Percentiles rank a stretch among this genome's conserved stretches.
These are phyloP conservation scores for Suillus subalutaceus DNA, from an alignment of 768 basidiomycete genomes.

Conservation along the genomic window DNA sequence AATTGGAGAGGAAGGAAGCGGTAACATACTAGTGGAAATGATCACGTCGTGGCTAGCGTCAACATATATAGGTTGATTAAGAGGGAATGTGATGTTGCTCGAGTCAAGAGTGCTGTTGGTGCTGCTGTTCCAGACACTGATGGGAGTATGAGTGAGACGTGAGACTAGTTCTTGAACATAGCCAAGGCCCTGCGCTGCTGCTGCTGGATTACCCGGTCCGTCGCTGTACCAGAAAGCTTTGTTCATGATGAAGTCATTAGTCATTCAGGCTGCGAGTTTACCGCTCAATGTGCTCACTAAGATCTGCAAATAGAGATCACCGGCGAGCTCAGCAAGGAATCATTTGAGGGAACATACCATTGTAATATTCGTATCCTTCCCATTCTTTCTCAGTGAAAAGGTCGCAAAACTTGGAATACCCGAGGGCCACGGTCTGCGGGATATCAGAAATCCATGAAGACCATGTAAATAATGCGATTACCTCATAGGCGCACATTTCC, in stretches of 20 bases:
- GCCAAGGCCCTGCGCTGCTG: constrained; percentile 42
- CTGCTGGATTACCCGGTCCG: constrained; percentile 48
- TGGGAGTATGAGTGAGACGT: constrained; percentile 41
- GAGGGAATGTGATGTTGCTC: constrained; percentile 38
- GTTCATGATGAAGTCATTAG: not conserved
- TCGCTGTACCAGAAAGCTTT: constrained; percentile 36
- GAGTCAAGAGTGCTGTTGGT: constrained; percentile 50
- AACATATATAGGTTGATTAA: constrained; percentile 44
- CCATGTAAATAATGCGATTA: not conserved
- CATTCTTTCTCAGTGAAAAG: constrained; percentile 57
- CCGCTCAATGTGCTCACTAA: constrained; percentile 14
- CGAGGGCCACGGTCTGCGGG: constrained; percentile 49
- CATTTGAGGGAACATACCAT: constrained; percentile 23
- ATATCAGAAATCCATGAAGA: not conserved
- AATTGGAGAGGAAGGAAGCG: not conserved
- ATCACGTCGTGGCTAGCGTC: constrained; percentile 51
- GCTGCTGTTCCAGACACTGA: constrained; percentile 44
- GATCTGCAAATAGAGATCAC: not conserved
- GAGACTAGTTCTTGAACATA: constrained; percentile 48
- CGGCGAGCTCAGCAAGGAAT: not conserved
- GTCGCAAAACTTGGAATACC: constrained; percentile 50
- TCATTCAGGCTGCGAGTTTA: constrained; percentile 13
- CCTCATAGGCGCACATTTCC: constrained; percentile 44
- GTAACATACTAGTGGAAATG: constrained; percentile 37
- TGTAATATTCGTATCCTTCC: constrained; percentile 49